Conservation (phyloP, 805 yeast species). For the Naumovozyma castellii region DNA sequence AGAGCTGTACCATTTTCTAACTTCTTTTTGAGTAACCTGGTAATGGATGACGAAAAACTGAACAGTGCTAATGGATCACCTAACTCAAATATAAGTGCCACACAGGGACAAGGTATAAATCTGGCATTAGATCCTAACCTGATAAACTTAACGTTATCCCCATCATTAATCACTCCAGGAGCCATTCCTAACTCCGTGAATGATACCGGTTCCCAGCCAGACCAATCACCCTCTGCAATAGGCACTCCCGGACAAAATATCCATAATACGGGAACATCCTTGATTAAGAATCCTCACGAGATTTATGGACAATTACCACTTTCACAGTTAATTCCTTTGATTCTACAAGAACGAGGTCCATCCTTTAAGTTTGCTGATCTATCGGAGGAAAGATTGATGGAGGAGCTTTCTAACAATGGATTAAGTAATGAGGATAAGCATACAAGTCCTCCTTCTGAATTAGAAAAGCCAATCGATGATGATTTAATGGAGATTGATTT, state of each 20-base stretch:
- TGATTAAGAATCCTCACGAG: conserved; percentile 27
- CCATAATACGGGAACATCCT: conserved; percentile 2
- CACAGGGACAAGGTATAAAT: conserved; percentile 14
- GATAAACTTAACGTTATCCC: conserved; percentile 14
- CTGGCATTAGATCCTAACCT: conserved; percentile 29
- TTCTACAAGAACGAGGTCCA: conserved; percentile 47
- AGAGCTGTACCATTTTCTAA: too few species aligned
- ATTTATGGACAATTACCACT: conserved; percentile 34
- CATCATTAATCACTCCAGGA: background rate
- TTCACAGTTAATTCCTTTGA: conserved; percentile 48
- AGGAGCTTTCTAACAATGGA: conserved; percentile 33
- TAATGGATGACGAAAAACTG: too few species aligned
- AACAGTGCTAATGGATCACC: too few species aligned
- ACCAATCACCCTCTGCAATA: background rate
- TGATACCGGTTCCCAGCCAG: background rate
- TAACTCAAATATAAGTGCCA: too few species aligned
- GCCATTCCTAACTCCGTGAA: background rate
- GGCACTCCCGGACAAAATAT: background rate
- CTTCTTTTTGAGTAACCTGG: too few species aligned
- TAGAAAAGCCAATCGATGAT: conserved; percentile 1
- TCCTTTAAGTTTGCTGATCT: conserved; percentile 37
- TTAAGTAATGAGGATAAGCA: background rate
- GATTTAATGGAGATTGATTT: conserved; percentile 3
- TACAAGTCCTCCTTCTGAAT: conserved; percentile 1
- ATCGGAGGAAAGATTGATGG: conserved; percentile 41